Percentiles rank a stretch among this genome's conserved stretches.
These are phyloP conservation scores for Eleusine indica DNA, from an alignment of 176 grass and related monocot genomes.

Conservation along the genomic window DNA sequence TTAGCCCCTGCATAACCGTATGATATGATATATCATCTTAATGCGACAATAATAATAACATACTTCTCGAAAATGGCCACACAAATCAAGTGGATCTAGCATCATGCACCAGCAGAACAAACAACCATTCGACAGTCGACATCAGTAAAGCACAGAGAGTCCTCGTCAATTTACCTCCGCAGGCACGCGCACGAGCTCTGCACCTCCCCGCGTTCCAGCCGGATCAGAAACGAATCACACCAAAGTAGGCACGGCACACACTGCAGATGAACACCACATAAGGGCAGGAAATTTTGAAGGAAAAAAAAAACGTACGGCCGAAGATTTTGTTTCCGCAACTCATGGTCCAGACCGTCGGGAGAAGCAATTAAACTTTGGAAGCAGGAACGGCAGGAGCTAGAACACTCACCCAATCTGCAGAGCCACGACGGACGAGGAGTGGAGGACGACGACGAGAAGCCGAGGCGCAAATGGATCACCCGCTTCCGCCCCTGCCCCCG, in stretches of 20 bases:
- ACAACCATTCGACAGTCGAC: not conserved
- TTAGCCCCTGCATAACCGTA: not conserved
- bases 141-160: not conserved
- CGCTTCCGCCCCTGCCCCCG: not conserved
- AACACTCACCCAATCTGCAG: conserved; percentile 19
- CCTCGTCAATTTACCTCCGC: conserved; percentile 2
- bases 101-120: conserved; percentile 15
- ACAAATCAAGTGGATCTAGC: conserved; percentile 4
- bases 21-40: not conserved
- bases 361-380: not conserved
- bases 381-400: not conserved
- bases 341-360: not conserved
- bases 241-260: not conserved
- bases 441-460: not conserved
- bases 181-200: not conserved
- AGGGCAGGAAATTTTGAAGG: no score
- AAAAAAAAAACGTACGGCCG: no score
- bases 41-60: not conserved
- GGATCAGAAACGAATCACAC: not conserved
- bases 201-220: not conserved
- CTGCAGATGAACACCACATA: no score
- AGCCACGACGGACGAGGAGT: not conserved
- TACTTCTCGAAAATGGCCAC: not conserved
- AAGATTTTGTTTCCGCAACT: not conserved
- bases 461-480: not conserved